Conservation (phyloP, 805 yeast genomes). For the Monosporozyma siamensis region DNA sequence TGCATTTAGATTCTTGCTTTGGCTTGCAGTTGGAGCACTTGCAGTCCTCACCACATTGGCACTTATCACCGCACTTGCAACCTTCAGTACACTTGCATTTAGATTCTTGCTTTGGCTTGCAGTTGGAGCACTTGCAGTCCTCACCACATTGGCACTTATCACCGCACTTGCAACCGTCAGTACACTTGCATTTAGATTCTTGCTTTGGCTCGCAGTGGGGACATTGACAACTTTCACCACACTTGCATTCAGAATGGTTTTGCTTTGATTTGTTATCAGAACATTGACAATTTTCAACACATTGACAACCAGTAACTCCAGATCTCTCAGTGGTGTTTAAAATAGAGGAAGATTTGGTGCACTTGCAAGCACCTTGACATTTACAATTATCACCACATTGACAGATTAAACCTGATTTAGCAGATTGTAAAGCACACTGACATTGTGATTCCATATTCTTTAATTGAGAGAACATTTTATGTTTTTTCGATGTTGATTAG, state of each 20-base stretch:
- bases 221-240: neutral
- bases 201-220: neutral
- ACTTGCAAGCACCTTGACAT: neutral
- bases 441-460: slow-evolving; percentile 3
- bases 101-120: neutral
- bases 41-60: neutral
- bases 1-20: neutral
- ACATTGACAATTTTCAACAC: too few species aligned
- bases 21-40: neutral
- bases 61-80: neutral
- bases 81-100: neutral
- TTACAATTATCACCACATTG: neutral
- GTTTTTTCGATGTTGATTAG: neutral
- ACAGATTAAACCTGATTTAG: neutral
- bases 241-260: neutral
- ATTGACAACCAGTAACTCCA: too few species aligned
- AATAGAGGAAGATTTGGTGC: neutral
- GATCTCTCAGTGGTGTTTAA: neutral
- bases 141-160: neutral
- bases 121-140: slow-evolving; percentile 1
- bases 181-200: neutral
- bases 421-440: slow-evolving; percentile 1
- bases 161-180: neutral
- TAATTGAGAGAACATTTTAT: slow-evolving; percentile 4
- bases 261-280: too few species aligned